Evolutionary conservation across 2,329 filamentous ascomycete species (phyloP).

Genomic region (Beauveria rudraprayagi): DNA sequence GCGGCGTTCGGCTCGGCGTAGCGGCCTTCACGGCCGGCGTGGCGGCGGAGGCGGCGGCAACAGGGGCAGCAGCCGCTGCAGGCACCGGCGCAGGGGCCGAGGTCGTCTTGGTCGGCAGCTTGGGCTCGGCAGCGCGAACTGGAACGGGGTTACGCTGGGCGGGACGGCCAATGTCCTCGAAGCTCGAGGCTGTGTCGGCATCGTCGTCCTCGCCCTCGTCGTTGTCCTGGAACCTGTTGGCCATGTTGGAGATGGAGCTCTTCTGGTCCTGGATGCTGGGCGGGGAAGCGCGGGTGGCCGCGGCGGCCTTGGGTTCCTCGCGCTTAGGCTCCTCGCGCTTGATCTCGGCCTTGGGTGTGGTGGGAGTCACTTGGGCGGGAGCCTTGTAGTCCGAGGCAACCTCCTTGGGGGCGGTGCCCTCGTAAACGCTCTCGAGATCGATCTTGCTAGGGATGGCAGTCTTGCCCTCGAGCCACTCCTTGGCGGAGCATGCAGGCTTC

Average conservation of each 20-base stretch:
- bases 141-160: conserved; percentile 48
- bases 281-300: conserved; percentile 41
- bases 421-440: conserved; percentile 85
- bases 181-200: conserved; percentile 61
- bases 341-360: conserved; percentile 33
- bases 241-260: conserved; percentile 75
- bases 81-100: conserved; percentile 15
- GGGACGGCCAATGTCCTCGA: conserved; percentile 77
- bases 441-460: conserved; percentile 81
- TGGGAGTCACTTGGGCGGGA: conserved; percentile 34
- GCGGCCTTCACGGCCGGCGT: conserved; percentile 17
- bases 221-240: conserved; percentile 75
- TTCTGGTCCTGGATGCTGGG: conserved; percentile 78
- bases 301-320: conserved; percentile 42
- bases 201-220: conserved; percentile 55
- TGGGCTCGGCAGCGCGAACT: conserved; percentile 28
- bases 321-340: conserved; percentile 40
- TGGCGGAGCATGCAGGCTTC: conserved; percentile 70
- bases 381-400: conserved; percentile 63
- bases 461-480: conserved; percentile 84
- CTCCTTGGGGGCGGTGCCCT: conserved; percentile 73
- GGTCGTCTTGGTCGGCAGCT: conserved; percentile 24
- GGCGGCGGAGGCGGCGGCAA: conserved; percentile 13
- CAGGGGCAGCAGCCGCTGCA: conserved; percentile 12
- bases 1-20: conserved; percentile 26